Evolutionary conservation across 2,329 filamentous ascomycete genomes (phyloP), one percentile per base, ranked within the genome.

Genomic region (Penicillium sp.): DNA sequence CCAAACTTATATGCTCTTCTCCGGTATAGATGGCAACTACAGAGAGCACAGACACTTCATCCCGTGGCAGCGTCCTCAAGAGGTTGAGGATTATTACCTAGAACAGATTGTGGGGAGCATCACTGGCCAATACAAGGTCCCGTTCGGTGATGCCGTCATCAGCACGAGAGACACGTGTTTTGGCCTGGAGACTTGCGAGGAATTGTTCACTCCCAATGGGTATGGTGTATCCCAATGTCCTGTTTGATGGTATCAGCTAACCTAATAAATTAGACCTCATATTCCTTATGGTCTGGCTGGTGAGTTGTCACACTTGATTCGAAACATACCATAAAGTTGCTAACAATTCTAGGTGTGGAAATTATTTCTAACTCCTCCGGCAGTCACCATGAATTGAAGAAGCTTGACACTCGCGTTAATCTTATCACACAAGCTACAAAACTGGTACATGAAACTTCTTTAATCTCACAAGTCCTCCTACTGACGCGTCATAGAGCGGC

Each of bases 301-400:
- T 68, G 59, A 40, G 51, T 40, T 20, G 2, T 40, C 37, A 40
- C 14, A 37, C 18, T 11, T 20, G 22, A 15, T 27, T 22, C 11
- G 9, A 4, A 14, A 3, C 20, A 22, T 5, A 1, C 22, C 15
- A 22, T 27, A 11, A 3, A 23, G 6, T 35, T 22, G 20, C 25
- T 47, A 15, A 25, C 14, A 18, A 18, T 15, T 9, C 81, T 86
- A 63, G 89, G 90, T 4, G 84, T 85, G 6, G 89, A 90, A 66
- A 85, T 91, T 52, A 82, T 89, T 59, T 84, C 85, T 8, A 93
- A 93, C 70, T 85, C 81, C 3, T 85, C 81, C 51, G 89, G 85
- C 6, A 85, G 80, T 12, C 89, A 93, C 69, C 84, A 85, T 65
- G 82, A 85, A 62, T 73, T 90, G 8, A 77, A 85, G 18, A 91